Evolutionary conservation across 2,329 filamentous ascomycete genomes (phyloP), one percentile per base, ranked within the genome.

Genomic region (Monilinia laxa): DNA sequence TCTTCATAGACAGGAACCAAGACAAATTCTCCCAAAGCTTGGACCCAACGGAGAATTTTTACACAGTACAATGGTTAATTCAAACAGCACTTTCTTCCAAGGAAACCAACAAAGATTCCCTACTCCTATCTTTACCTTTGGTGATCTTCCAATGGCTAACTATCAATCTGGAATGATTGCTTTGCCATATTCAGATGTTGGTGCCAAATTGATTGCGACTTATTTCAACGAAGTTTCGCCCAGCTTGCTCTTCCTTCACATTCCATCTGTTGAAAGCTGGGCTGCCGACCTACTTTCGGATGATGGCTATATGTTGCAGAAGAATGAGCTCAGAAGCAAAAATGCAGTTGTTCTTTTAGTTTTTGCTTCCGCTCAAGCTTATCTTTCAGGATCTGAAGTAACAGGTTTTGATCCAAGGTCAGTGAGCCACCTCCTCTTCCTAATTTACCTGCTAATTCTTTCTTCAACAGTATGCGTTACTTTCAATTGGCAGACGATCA

Each of bases 151-250:
- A 3, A 68, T 83, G 11, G 79, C 80, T 0, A 78, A 81, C 3
- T 78, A 78, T 53, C 79, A 81, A 68, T 74, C 77, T 1, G 77
- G 78, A 0, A 79, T 80, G 63, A 81, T 80, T 63, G 74, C 80
- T 6, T 70, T 84, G 3, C 71, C 70, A 23, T 52, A 67, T 2
- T 66, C 57, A 20, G 65, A 35, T 12, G 54, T 67, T 18, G 70
- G 67, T 14, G 28, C 68, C 20, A 58, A 25, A 10, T 14, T 75
- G 77, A 10, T 87, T 4, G 77, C 79, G 4, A 77, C 84, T 9
- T 87, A 87, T 64, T 87, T 87, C 69, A 84, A 87, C 53, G 83
- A 84, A 60, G 84, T 83, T 10, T 83, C 85, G 25, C 83, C 85
- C 0, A 87, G 85, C 0, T 85, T 87, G 68, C 80, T 84, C 3